These are phyloP conservation scores for Talaromyces sp. DNA, from an alignment of 2,329 filamentous ascomycete genomes.

Conservation along the genomic window DNA sequence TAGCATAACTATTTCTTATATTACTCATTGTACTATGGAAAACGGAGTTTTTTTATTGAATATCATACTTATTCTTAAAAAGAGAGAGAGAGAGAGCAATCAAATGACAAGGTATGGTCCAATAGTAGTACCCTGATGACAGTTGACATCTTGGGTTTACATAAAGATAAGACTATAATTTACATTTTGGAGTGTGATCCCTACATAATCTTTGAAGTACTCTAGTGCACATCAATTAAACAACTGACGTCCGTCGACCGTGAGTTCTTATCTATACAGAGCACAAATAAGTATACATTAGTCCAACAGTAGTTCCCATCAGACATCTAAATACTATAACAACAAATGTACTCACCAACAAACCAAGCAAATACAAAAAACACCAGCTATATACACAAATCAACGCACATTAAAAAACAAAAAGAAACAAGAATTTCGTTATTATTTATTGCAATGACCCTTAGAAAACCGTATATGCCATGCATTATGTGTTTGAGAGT, in stretches of 20 bases:
- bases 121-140: background rate
- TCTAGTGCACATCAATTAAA: too few species aligned
- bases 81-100: background rate
- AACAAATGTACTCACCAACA: background rate
- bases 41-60: background rate
- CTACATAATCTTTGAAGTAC: too few species aligned
- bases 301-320: background rate
- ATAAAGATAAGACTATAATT: too few species aligned
- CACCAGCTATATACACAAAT: background rate
- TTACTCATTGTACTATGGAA: background rate
- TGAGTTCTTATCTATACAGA: background rate
- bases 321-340: background rate
- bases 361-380: background rate
- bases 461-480: background rate
- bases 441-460: conserved; percentile 2
- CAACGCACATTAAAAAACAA: background rate
- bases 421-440: background rate
- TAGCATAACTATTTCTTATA: background rate
- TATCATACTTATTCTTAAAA: background rate
- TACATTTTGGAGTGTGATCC: too few species aligned
- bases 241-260: too few species aligned
- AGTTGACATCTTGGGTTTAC: too few species aligned
- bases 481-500: background rate
- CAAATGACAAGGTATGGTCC: background rate
- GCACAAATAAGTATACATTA: background rate